phyloP scores from a whole-genome alignment of 2,329 filamentous ascomycete species.

The Lecanicillium sp. region DNA sequence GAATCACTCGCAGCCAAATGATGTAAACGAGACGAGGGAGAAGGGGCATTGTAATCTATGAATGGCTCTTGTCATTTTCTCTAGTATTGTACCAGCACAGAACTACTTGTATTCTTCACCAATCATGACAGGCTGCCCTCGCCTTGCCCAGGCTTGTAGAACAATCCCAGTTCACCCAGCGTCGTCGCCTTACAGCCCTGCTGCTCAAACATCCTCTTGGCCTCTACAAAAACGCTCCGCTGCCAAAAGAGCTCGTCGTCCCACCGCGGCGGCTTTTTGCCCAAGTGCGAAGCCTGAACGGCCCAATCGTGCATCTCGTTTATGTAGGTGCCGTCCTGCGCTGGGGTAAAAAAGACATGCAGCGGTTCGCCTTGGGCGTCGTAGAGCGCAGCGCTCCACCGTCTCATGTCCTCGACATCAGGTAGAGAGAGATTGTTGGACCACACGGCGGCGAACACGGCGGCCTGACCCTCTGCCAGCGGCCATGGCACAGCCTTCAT shows the following conservation, averaged over 20 bases:
- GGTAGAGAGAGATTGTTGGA: conserved; percentile 54
- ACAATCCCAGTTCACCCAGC: conserved; percentile 66
- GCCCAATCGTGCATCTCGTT: conserved; percentile 48
- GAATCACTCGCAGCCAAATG: no score
- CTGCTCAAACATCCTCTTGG: conserved; percentile 64
- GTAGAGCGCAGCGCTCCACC: conserved; percentile 43
- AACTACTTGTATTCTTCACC: no score
- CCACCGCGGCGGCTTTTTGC: conserved; percentile 32
- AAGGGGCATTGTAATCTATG: no score
- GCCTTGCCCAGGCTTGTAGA: conserved; percentile 31
- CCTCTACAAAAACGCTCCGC: conserved; percentile 52
- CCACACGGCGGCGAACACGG: conserved; percentile 59
- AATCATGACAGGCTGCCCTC: background rate
- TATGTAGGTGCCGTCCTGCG: conserved; percentile 52
- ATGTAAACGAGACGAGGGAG: no score
- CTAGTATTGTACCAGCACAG: no score
- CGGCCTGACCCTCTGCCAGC: conserved; percentile 59
- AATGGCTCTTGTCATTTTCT: no score
- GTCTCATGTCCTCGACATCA: conserved; percentile 43
- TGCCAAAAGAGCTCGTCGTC: conserved; percentile 29
- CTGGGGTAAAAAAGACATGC: conserved; percentile 33
- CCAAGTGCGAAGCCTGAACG: conserved; percentile 28
- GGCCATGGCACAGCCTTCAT: conserved; percentile 68
- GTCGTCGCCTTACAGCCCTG: conserved; percentile 56
- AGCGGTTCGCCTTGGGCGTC: conserved; percentile 17